These are phyloP conservation scores for Lathyrus aphaca DNA, from an alignment of 306 rosid genomes.

Conservation along the genomic window DNA sequence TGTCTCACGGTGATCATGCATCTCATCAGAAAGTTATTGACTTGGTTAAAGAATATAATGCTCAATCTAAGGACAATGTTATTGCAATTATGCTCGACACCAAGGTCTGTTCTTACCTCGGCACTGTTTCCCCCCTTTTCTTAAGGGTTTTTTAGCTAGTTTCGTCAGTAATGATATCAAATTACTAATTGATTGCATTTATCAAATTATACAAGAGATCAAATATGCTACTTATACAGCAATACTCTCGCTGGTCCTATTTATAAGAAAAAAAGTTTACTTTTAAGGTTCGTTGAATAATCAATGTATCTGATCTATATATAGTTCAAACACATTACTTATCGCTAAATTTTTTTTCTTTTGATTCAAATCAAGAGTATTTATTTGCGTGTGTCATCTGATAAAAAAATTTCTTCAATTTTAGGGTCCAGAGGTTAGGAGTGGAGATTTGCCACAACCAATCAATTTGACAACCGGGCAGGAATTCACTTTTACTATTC, in stretches of 20 bases:
- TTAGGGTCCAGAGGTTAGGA: slow-evolving; percentile 99
- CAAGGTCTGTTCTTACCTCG: slow-evolving; percentile 53
- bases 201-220: slow-evolving; percentile 1
- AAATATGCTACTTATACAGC: background rate
- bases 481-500: slow-evolving; percentile 93
- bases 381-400: slow-evolving; percentile 14
- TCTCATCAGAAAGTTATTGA: slow-evolving; percentile 94
- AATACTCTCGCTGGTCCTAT: no score
- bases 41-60: slow-evolving; percentile 89
- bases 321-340: no score
- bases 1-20: slow-evolving; percentile 96
- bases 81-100: slow-evolving; percentile 95
- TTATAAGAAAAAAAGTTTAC: no score
- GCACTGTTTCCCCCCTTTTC: background rate
- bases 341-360: no score
- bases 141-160: background rate
- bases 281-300: no score
- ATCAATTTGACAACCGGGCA: slow-evolving; percentile 66
- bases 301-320: no score
- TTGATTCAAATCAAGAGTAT: background rate
- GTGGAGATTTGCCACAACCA: slow-evolving; percentile 99
- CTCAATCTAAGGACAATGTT: slow-evolving; percentile 63
- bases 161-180: background rate
- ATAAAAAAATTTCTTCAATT: slow-evolving; percentile 20
- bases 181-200: background rate